A percentile compares a stretch with the other conserved stretches of the same genome.
Evolutionary conservation across 2,329 filamentous ascomycete genomes (phyloP).

Genomic region (Microsporum canis): DNA sequence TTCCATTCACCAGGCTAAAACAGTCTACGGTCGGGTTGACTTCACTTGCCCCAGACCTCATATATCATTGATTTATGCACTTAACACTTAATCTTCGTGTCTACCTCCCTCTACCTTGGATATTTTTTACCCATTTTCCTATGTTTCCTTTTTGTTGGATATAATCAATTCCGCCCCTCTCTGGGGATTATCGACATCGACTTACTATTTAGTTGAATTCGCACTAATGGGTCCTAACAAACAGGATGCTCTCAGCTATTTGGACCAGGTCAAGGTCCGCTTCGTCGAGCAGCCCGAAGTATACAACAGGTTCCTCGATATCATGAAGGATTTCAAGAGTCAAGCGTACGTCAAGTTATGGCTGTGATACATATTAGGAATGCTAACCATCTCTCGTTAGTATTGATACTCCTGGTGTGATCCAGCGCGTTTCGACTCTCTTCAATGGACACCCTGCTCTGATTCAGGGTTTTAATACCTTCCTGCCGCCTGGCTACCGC

Average conservation of each 20-base stretch:
- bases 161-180: background rate
- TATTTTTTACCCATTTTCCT: background rate
- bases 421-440: conserved; percentile 87
- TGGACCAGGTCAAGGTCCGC: conserved; percentile 96
- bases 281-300: conserved; percentile 96
- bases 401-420: conserved; percentile 95
- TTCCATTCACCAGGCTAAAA: background rate
- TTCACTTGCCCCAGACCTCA: background rate
- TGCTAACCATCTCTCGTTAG: conserved; percentile 26
- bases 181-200: background rate
- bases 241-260: conserved; percentile 77
- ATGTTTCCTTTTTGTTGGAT: background rate
- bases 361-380: background rate
- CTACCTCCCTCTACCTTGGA: background rate
- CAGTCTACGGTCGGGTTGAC: background rate
- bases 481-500: conserved; percentile 85
- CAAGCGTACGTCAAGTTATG: conserved; percentile 57
- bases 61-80: background rate
- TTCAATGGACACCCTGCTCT: conserved; percentile 92
- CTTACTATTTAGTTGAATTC: background rate
- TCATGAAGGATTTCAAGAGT: conserved; percentile 99
- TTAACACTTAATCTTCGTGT: background rate
- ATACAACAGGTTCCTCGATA: conserved; percentile 92
- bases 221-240: conserved; percentile 32
- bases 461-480: conserved; percentile 97